Percentiles rank a stretch among this genome's conserved stretches.
phyloP scores from a whole-genome alignment of 306 rosid species.

The Astragalus membranaceus region DNA sequence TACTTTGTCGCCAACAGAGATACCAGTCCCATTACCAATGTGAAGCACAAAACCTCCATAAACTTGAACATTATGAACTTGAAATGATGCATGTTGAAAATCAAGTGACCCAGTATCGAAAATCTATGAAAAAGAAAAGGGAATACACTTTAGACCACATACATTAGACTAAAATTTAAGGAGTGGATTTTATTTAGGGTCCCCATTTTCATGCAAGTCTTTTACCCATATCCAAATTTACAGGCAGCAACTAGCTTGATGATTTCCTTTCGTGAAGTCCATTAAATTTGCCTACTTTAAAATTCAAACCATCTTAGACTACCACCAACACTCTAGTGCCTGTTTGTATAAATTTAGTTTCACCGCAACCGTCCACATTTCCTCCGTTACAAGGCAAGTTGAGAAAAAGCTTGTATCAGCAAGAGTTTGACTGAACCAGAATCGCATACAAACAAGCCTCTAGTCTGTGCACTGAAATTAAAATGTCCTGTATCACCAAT shows the following conservation, averaged over 20 bases:
- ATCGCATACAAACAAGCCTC: background rate
- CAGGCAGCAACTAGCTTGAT: background rate
- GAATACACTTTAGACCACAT: conserved; percentile 7
- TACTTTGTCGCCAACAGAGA: conserved; percentile 74
- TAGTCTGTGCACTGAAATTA: background rate
- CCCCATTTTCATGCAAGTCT: background rate
- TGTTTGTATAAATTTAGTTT: too few relatives aligned
- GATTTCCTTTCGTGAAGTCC: background rate
- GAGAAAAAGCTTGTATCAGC: too few relatives aligned
- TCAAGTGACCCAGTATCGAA: conserved; percentile 88
- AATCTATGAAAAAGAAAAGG: conserved; percentile 38
- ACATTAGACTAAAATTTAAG: background rate
- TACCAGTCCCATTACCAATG: conserved; percentile 65
- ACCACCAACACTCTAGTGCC: background rate
- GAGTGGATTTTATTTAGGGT: background rate
- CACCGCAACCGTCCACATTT: too few relatives aligned
- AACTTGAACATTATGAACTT: conserved; percentile 78
- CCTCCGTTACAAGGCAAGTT: too few relatives aligned
- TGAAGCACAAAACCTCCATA: conserved; percentile 86
- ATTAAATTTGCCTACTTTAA: background rate
- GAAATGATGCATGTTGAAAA: conserved; percentile 49
- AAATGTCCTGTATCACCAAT: background rate
- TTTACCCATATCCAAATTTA: background rate
- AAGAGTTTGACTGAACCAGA: too few relatives aligned
- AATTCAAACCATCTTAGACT: conserved; percentile 6